Conservation (phyloP, 2,329 filamentous ascomycete genomes). For the Sclerotinia sclerotiorum region DNA sequence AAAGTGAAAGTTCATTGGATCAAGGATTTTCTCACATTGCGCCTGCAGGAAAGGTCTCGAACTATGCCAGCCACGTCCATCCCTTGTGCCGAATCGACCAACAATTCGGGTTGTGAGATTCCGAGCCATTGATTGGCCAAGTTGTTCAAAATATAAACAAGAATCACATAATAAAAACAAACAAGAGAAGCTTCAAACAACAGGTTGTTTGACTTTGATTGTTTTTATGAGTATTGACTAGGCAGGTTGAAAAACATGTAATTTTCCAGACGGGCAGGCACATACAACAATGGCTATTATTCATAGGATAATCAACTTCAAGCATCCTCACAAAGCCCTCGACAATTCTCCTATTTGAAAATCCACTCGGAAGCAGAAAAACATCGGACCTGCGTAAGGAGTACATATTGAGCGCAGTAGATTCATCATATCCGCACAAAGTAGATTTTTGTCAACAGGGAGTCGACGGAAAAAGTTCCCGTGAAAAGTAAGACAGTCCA, state of each 20-base stretch:
- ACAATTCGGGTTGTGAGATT: neutral
- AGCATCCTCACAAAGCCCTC: neutral
- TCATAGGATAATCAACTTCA: neutral
- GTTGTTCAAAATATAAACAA: neutral
- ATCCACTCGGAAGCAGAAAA: constrained; percentile 14
- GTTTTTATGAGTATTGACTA: neutral
- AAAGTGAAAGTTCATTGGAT: constrained; percentile 11
- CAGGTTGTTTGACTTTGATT: neutral
- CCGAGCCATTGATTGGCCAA: constrained; percentile 5
- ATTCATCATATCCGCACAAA: neutral
- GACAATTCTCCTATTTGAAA: neutral
- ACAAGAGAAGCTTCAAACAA: neutral
- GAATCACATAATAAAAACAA: neutral
- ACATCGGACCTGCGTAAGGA: constrained; percentile 9
- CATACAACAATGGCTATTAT: neutral
- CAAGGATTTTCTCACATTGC: constrained; percentile 2
- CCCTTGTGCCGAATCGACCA: constrained; percentile 17
- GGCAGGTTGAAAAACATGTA: neutral
- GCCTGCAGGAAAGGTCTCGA: constrained; percentile 17
- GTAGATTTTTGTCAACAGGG: neutral
- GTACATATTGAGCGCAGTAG: constrained; percentile 6
- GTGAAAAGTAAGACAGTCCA: neutral
- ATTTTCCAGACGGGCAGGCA: neutral
- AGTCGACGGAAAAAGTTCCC: constrained; percentile 11
- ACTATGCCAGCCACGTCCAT: constrained; percentile 16